Percentiles rank a stretch among this genome's conserved stretches.
Evolutionary conservation across 2,329 filamentous ascomycete genomes (phyloP).

Genomic region (Fusarium nygamai): DNA sequence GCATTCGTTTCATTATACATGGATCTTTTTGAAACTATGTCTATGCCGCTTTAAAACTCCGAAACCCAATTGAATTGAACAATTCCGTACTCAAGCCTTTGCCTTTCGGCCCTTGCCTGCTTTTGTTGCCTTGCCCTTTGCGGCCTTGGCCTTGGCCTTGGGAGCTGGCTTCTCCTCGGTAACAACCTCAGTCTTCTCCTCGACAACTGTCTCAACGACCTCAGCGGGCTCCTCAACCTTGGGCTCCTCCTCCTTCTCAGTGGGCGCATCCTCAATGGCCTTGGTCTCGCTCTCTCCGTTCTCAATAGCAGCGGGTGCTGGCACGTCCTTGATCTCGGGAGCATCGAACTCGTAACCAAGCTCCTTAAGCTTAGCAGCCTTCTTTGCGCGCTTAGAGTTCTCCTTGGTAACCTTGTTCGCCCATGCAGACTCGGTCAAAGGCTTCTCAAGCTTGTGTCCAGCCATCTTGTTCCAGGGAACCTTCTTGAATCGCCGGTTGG

Average conservation of each 20-base stretch:
- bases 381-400: conserved; percentile 72
- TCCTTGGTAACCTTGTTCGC: conserved; percentile 77
- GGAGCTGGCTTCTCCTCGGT: conserved; percentile 37
- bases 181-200: conserved; percentile 40
- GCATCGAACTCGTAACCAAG: conserved; percentile 86
- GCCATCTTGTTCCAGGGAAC: conserved; percentile 90
- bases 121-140: conserved; percentile 39
- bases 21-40: conserved; percentile 38
- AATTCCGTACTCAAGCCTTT: conserved; percentile 48
- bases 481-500: conserved; percentile 88
- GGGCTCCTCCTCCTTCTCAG: conserved; percentile 46
- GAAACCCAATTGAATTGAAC: conserved; percentile 31
- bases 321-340: conserved; percentile 72
- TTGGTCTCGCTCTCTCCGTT: conserved; percentile 46
- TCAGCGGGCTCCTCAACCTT: conserved; percentile 42
- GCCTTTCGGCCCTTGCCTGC: conserved; percentile 49
- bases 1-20: conserved; percentile 45
- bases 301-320: conserved; percentile 54
- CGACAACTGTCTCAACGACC: conserved; percentile 35
- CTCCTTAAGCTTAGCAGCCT: conserved; percentile 79
- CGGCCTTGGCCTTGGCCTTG: conserved; percentile 51
- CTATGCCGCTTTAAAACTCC: conserved; percentile 43
- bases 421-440: conserved; percentile 81
- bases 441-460: conserved; percentile 77
- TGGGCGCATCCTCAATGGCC: conserved; percentile 51